These are phyloP conservation scores for Odonthalia washingtoniensis DNA, from an alignment of 31 red algal genomes.

Conservation along the genomic window DNA sequence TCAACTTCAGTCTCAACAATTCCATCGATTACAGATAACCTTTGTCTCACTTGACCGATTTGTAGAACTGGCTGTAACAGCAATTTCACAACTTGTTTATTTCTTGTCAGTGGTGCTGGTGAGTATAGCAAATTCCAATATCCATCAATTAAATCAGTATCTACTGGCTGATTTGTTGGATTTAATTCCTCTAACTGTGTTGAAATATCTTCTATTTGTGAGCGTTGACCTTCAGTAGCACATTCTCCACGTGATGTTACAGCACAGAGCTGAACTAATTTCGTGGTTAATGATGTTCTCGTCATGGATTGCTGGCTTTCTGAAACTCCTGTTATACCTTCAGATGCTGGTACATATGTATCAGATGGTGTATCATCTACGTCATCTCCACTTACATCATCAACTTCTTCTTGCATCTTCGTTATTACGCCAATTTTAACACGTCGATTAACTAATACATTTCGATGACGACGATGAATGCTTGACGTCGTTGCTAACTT, in stretches of 20 bases:
- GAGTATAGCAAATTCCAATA: constrained; percentile 87
- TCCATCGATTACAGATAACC: constrained; percentile 68
- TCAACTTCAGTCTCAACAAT: constrained; percentile 84
- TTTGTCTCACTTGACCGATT: constrained; percentile 82
- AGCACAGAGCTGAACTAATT: constrained; percentile 69
- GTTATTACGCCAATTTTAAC: too few species aligned
- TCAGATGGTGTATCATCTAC: constrained; percentile 56
- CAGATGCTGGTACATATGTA: constrained; percentile 39
- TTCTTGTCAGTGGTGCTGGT: constrained; percentile 68
- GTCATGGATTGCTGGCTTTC: constrained; percentile 20
- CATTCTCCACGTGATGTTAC: constrained; percentile 72
- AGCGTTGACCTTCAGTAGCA: constrained; percentile 59
- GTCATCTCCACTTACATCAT: too few species aligned
- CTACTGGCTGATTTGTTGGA: constrained; percentile 73
- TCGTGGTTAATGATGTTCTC: constrained; percentile 46
- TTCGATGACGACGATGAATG: too few species aligned
- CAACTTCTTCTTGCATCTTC: too few species aligned
- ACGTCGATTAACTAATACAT: too few species aligned
- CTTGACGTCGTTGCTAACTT: too few species aligned
- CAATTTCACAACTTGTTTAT: constrained; percentile 64
- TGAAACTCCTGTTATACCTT: not conserved
- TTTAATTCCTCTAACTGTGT: constrained; percentile 82
- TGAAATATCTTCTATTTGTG: constrained; percentile 80
- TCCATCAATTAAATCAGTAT: constrained; percentile 80
- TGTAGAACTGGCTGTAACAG: constrained; percentile 62